These are phyloP conservation scores for Dactylellina sp. DNA, from an alignment of 2,329 filamentous ascomycete species.

Conservation along the genomic window DNA sequence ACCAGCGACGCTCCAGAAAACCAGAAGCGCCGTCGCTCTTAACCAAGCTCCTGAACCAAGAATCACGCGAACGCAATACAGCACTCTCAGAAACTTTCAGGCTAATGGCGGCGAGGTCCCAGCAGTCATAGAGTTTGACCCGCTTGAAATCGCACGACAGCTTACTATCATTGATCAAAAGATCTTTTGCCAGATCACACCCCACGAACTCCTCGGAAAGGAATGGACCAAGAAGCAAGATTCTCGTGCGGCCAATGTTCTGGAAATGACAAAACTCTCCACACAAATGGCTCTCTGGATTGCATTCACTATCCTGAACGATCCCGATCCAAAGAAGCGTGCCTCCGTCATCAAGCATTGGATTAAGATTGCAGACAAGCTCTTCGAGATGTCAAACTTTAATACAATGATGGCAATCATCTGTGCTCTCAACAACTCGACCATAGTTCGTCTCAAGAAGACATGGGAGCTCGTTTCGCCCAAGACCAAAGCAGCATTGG, in stretches of 20 bases:
- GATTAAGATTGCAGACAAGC: conserved; percentile 92
- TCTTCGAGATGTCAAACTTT: conserved; percentile 91
- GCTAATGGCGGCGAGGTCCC: conserved; percentile 73
- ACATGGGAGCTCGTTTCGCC: conserved; percentile 91
- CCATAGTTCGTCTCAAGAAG: conserved; percentile 84
- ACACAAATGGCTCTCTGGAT: conserved; percentile 94
- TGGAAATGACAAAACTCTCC: conserved; percentile 90
- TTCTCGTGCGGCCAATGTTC: conserved; percentile 84
- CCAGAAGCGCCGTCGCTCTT: conserved; percentile 62
- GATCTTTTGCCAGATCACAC: conserved; percentile 90
- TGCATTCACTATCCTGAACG: conserved; percentile 87
- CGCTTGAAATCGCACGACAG: conserved; percentile 89
- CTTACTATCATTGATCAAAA: conserved; percentile 91
- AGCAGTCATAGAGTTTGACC: conserved; percentile 88
- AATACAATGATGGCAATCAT: conserved; percentile 97
- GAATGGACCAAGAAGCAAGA: conserved; percentile 94
- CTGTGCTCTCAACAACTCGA: conserved; percentile 90
- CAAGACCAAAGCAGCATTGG: conserved; percentile 83
- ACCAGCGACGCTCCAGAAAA: conserved; percentile 77
- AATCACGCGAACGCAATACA: conserved; percentile 80
- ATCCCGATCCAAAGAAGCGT: conserved; percentile 91
- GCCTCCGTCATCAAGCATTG: conserved; percentile 94
- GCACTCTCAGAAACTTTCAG: conserved; percentile 79
- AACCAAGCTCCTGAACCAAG: conserved; percentile 70
- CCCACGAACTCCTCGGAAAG: conserved; percentile 88